Evolutionary conservation across 805 yeast genomes (phyloP).

Genomic region (Pichia kluyveri): DNA sequence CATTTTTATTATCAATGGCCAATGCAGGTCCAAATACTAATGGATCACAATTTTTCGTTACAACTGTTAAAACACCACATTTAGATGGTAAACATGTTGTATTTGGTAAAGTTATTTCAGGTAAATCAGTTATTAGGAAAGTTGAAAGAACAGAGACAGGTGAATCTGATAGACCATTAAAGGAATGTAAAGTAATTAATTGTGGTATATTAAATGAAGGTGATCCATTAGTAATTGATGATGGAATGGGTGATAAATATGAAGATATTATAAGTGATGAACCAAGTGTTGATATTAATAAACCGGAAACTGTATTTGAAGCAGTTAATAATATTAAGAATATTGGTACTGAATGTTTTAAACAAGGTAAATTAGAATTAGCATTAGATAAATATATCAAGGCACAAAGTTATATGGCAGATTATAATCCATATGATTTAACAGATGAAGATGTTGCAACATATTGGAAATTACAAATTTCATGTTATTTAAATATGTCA

Average conservation of each 20-base stretch:
- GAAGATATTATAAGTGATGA: slow-evolving; percentile 75
- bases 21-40: slow-evolving; percentile 94
- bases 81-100: slow-evolving; percentile 95
- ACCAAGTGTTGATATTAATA: slow-evolving; percentile 45
- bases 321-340: slow-evolving; percentile 62
- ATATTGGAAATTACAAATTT: slow-evolving; percentile 46
- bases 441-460: slow-evolving; percentile 42
- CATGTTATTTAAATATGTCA: slow-evolving; percentile 65
- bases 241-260: slow-evolving; percentile 78
- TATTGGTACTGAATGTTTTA: slow-evolving; percentile 70
- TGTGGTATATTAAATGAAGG: slow-evolving; percentile 72
- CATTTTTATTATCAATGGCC: slow-evolving; percentile 92
- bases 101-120: slow-evolving; percentile 80
- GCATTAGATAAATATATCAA: slow-evolving; percentile 67
- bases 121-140: slow-evolving; percentile 70
- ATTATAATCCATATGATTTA: slow-evolving; percentile 66
- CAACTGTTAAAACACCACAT: slow-evolving; percentile 90
- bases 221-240: slow-evolving; percentile 42
- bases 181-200: slow-evolving; percentile 62
- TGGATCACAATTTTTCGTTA: slow-evolving; percentile 92
- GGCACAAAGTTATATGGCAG: slow-evolving; percentile 59
- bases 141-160: slow-evolving; percentile 67
- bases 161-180: slow-evolving; percentile 59
- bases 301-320: slow-evolving; percentile 56
- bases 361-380: slow-evolving; percentile 44